Base-by-base conservation (phyloP, 768 basidiomycete genomes). In the Phaeolepiota aurea region DNA sequence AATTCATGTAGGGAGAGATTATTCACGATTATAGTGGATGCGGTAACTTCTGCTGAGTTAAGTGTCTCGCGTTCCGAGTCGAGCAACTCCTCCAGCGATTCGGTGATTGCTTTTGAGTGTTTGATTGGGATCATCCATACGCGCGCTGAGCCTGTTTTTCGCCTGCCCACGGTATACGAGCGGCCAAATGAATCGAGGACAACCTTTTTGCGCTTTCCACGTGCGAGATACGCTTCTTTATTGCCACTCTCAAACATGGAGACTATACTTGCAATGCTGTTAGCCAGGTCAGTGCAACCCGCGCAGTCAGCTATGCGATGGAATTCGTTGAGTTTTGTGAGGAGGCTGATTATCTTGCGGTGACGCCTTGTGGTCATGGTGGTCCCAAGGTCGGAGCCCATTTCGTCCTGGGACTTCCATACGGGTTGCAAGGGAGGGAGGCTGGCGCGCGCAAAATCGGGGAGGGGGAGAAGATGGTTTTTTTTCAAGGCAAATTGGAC, bases 71-170 rank as follows among this genome's bases (percentile, higher is more conserved):
- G 37, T 20, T 56, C 45, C 15, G 61, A 22, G 18, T 47, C 55
- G 15, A 56, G 49, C 38, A 63, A 35, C 20, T 54, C 57, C 16
- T 64, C 57, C 10, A 60, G 43, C 41, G 52, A 44, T 30, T 62
- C 40, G 28, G 51, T 42, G 22, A 39, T 30, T 25, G 46, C 12
- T 38, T 50, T 23, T 47, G 55, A 40, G 14, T 46, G 38, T 41
- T 70, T 63, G 18, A 75, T 74, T 22, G 82, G 76, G 45, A 96
- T 85, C 68, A 94, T 84, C 93, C 93, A 98, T 5, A 93, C 91
- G 28, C 89, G 76, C 23, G 93, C 91, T 1, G 82, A 68, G 50
- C 87, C 88, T 44, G 89, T 89, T 64, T 98, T 98, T 48, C 93
- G 74, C 61, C 79, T 76, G 28, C 93, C 93, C 37, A 85, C 54